A percentile compares a stretch with the other conserved stretches of the same genome.
phyloP scores from a whole-genome alignment of 2,329 filamentous ascomycete genomes.

The Penicillium freii region DNA sequence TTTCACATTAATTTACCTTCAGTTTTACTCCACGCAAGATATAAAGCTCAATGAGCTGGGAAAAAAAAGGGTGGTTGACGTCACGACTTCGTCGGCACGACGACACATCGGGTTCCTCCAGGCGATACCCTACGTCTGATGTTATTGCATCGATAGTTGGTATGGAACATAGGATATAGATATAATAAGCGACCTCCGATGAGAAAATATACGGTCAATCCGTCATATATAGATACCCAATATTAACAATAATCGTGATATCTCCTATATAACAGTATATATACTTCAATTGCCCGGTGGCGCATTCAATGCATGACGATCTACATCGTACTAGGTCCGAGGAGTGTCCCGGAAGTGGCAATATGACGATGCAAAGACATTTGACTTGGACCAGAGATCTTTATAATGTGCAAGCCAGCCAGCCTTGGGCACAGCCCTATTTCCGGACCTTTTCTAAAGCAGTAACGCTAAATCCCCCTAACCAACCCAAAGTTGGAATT shows the following conservation, averaged over 20 bases:
- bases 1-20: not conserved
- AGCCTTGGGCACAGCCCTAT: not conserved
- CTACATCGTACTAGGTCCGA: not conserved
- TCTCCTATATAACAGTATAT: not conserved
- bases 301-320: conserved; percentile 10
- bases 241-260: not conserved
- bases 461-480: not conserved
- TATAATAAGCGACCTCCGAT: not conserved
- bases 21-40: too few species aligned
- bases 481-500: not conserved
- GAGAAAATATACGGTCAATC: not conserved
- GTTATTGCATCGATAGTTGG: not conserved
- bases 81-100: conserved; percentile 14
- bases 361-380: conserved; percentile 9
- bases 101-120: not conserved
- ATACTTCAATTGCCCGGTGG: not conserved
- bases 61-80: conserved; percentile 15
- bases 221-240: not conserved
- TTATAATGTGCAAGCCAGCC: not conserved
- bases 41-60: too few species aligned
- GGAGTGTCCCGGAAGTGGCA: conserved; percentile 9
- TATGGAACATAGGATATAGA: not conserved
- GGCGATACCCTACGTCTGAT: not conserved
- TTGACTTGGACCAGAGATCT: not conserved
- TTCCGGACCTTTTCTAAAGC: too few species aligned